Evolutionary conservation across 148 eudicot species (phyloP).

Genomic region (Camellia japonica): DNA sequence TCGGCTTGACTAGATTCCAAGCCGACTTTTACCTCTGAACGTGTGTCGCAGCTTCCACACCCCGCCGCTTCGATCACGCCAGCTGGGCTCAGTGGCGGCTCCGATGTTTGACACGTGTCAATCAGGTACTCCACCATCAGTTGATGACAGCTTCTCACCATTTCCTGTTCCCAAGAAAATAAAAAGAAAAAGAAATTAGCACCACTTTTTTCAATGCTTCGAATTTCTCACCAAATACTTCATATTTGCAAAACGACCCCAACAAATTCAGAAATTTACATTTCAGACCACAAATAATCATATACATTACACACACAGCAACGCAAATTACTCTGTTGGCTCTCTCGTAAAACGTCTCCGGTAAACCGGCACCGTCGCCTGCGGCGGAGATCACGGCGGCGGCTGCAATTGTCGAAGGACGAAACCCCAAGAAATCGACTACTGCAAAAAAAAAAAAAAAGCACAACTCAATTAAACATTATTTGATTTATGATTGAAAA

Average conservation of each 20-base stretch:
- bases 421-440: slow-evolving; percentile 27
- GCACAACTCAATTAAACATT: not conserved
- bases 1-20: not conserved
- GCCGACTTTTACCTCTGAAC: slow-evolving; percentile 5
- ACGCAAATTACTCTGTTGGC: slow-evolving; percentile 22
- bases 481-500: no score
- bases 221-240: no score
- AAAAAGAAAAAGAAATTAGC: not conserved
- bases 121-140: slow-evolving; percentile 32
- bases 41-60: slow-evolving; percentile 26
- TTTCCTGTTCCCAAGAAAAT: slow-evolving; percentile 21
- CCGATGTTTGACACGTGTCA: slow-evolving; percentile 28
- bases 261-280: not conserved
- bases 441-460: slow-evolving; percentile 13
- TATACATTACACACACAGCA: not conserved
- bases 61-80: slow-evolving; percentile 32
- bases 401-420: slow-evolving; percentile 34
- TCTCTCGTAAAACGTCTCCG: slow-evolving; percentile 19
- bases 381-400: slow-evolving; percentile 32
- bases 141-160: slow-evolving; percentile 42
- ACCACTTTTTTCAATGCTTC: no score
- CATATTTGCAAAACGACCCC: no score
- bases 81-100: slow-evolving; percentile 25
- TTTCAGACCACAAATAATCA: not conserved
- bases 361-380: slow-evolving; percentile 18